These are phyloP conservation scores for Arabis alpina DNA, from an alignment of 345 rosid genomes.

Conservation along the genomic window DNA sequence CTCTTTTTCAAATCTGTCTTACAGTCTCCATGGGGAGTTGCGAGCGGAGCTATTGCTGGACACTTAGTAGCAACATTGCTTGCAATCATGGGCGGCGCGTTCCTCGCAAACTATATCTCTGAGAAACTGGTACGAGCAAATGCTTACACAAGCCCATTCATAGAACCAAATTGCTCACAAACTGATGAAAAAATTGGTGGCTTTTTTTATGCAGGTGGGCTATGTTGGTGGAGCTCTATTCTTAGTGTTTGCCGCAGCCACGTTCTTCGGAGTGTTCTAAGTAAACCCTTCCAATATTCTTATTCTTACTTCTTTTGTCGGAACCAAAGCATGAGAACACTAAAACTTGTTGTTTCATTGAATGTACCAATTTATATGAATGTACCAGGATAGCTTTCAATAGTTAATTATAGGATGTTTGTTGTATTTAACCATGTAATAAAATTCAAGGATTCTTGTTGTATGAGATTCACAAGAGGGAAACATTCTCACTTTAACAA, in stretches of 20 bases:
- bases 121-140: constrained; percentile 73
- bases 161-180: not conserved
- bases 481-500: constrained; percentile 17
- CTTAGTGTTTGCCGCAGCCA: constrained; percentile 84
- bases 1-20: constrained; percentile 5
- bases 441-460: constrained; percentile 6
- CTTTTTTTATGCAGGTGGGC: constrained; percentile 72
- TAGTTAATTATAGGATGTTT: constrained; percentile 6
- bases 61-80: constrained; percentile 83
- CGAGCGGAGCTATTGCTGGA: constrained; percentile 94
- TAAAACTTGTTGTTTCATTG: not conserved
- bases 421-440: constrained; percentile 3
- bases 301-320: not conserved
- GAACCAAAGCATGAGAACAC: constrained; percentile 5
- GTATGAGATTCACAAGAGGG: not conserved
- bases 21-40: constrained; percentile 98
- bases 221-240: constrained; percentile 85
- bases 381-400: not conserved
- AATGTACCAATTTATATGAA: not conserved
- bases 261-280: constrained; percentile 86
- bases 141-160: constrained; percentile 20
- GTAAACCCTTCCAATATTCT: constrained; percentile 7
- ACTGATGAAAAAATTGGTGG: constrained; percentile 21
- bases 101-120: constrained; percentile 91
- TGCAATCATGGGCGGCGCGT: constrained; percentile 89